Percentiles rank a stretch among this genome's conserved stretches.
Conservation (phyloP, 2,329 filamentous ascomycete species). For the Ceratocystis albifundus region DNA sequence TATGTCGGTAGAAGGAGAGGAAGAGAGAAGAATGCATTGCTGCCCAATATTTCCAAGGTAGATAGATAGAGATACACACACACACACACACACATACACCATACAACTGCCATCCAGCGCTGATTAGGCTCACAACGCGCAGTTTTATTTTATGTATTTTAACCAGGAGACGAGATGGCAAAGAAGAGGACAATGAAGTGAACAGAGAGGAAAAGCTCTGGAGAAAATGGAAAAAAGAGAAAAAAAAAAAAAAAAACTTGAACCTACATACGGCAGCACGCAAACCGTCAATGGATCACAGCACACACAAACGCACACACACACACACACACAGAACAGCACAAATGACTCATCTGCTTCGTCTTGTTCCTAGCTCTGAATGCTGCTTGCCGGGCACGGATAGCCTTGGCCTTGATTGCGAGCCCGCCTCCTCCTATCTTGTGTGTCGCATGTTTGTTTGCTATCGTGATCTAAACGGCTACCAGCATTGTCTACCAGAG, state of each 20-base stretch:
- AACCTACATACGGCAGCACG: background rate
- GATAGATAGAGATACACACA: too few relatives aligned
- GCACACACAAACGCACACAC: background rate
- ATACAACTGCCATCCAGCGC: too few relatives aligned
- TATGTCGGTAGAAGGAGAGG: background rate
- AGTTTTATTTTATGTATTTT: background rate
- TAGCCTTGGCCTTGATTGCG: background rate
- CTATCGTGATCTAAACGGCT: background rate
- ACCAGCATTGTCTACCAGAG: background rate
- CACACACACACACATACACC: too few relatives aligned
- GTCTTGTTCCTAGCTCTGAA: background rate
- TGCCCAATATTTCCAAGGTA: background rate
- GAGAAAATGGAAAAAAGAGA: background rate
- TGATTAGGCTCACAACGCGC: too few relatives aligned
- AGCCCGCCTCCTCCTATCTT: background rate
- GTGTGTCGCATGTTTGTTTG: too few relatives aligned
- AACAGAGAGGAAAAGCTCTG: background rate
- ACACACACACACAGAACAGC: background rate
- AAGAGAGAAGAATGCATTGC: background rate
- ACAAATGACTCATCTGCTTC: conserved; percentile 11
- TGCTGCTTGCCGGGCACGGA: background rate
- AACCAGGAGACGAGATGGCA: background rate
- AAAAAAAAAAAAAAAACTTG: background rate
- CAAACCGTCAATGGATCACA: background rate
- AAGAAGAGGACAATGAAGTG: background rate